These are phyloP conservation scores for Cryomyces minteri DNA, from an alignment of 495 filamentous ascomycete species.

Conservation along the genomic window DNA sequence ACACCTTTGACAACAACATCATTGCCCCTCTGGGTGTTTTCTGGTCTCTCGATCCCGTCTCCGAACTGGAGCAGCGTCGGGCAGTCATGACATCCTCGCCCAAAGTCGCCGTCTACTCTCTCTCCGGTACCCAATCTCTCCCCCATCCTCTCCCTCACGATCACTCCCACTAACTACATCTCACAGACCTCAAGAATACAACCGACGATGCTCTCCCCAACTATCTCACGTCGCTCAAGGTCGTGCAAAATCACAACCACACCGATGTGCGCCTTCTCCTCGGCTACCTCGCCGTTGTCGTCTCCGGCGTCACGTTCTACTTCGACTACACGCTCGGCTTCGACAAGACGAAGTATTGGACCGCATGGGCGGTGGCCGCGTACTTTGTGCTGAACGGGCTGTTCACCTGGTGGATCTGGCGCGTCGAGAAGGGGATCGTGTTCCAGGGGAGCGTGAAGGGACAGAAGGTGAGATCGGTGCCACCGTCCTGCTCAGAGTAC, in stretches of 20 bases:
- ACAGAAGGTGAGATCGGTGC: constrained; percentile 27
- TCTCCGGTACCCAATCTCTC: constrained; percentile 30
- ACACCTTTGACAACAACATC: too few species aligned
- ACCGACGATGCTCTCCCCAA: constrained; percentile 87
- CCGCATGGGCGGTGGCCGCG: constrained; percentile 51
- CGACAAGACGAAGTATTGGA: constrained; percentile 54
- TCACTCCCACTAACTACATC: not conserved
- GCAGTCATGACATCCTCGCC: constrained; percentile 1
- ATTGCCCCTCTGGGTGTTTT: too few species aligned
- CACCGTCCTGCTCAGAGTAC: too few species aligned
- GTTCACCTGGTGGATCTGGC: constrained; percentile 75
- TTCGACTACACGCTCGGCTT: constrained; percentile 85
- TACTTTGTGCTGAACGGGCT: constrained; percentile 68
- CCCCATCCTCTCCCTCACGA: not conserved
- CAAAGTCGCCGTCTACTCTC: constrained; percentile 49
- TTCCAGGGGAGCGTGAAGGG: constrained; percentile 52
- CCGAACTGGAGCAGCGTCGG: too few species aligned
- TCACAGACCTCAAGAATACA: constrained; percentile 82
- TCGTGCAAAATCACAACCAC: constrained; percentile 61
- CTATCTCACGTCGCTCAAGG: constrained; percentile 72
- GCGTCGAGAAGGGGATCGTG: constrained; percentile 61
- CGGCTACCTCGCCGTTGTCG: constrained; percentile 64
- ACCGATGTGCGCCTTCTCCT: constrained; percentile 66
- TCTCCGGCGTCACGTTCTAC: constrained; percentile 67
- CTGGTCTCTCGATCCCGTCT: too few species aligned